Conservation (phyloP, 345 rosid genomes). For the Boechera stricta region DNA sequence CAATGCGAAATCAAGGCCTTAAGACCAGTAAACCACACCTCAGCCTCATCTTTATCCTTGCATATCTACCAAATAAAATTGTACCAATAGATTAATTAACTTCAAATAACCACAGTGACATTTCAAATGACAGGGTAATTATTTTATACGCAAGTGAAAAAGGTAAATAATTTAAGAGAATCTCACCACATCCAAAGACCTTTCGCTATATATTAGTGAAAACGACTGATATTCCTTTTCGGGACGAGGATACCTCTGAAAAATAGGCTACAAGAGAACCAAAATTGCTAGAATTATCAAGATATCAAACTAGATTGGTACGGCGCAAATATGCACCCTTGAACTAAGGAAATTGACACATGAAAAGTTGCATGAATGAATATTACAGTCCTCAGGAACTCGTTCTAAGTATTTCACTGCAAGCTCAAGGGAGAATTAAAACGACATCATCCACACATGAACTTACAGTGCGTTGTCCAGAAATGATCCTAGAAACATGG, state of each 20-base stretch:
- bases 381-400: neutral
- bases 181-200: slow-evolving; percentile 94
- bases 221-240: slow-evolving; percentile 99
- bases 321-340: slow-evolving; percentile 5
- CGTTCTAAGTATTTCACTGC: neutral
- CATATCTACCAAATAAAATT: slow-evolving; percentile 52
- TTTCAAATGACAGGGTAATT: slow-evolving; percentile 12
- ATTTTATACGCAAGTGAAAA: slow-evolving; percentile 11
- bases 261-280: slow-evolving; percentile 75
- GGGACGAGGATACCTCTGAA: slow-evolving; percentile 97
- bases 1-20: slow-evolving; percentile 54
- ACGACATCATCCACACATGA: slow-evolving; percentile 19
- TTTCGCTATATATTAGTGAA: slow-evolving; percentile 93
- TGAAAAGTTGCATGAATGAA: slow-evolving; percentile 11
- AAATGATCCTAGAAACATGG: slow-evolving; percentile 87
- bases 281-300: slow-evolving; percentile 41
- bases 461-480: slow-evolving; percentile 99
- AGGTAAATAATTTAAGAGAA: slow-evolving; percentile 21
- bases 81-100: slow-evolving; percentile 30
- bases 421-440: slow-evolving; percentile 24
- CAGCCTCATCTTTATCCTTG: slow-evolving; percentile 80
- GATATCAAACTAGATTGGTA: slow-evolving; percentile 16
- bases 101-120: slow-evolving; percentile 27
- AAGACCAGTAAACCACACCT: slow-evolving; percentile 70
- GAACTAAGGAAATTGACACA: slow-evolving; percentile 23